Base-by-base conservation (phyloP, 78 protist genomes). In the Trichosphaerium sp. region DNA sequence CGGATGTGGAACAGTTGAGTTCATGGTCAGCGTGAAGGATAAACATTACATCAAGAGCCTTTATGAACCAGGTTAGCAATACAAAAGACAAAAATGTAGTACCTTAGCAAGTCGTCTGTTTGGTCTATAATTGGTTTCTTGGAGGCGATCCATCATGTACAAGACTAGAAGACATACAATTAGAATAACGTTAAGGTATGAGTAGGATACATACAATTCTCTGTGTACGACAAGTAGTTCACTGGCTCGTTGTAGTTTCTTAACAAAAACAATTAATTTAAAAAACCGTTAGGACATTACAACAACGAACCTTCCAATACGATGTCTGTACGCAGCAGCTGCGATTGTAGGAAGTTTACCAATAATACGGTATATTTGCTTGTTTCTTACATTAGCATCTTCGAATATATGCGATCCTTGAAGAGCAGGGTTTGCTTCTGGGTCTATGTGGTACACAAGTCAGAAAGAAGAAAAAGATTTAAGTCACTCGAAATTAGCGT, bases 11-110 rank as follows among this genome's bases (percentile, higher is more conserved):
- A 23, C 86, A 76, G 63, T 87, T 87, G 41, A 78, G 29, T 81
- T 82, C 92, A 51, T 87, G 92, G 39, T 87, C 92, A 0, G 89
- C 91, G 44, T 87, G 92, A 26, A 82, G 31, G 29, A 87, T 82
- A 78, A 87, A 87, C 34, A 83, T 63, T 18, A 57, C 58, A 12
- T 83, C 90, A 29, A 84, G 52, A 11, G 90, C 90, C 29, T 58
- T 2, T n/a, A 47, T 47, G 51, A 47, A 18, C 18, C 18, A 21
- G 18, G 21, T n/a, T 47, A 21, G 21, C 51, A 47, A n/a, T 21
- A 47, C 21, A 18, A 47, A 47, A 47, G 51, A n/a, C 21, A 21
- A n/a, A 18, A 47, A n/a, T 21, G 18, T n/a, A n/a, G 51, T 18
- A 21, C 21, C 18, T 47, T 21, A 8, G 5, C 2, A 3, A 31